A percentile compares a stretch with the other conserved stretches of the same genome.
phyloP scores from a whole-genome alignment of 139 green algal genomes.

The Trebouxia sp. region DNA sequence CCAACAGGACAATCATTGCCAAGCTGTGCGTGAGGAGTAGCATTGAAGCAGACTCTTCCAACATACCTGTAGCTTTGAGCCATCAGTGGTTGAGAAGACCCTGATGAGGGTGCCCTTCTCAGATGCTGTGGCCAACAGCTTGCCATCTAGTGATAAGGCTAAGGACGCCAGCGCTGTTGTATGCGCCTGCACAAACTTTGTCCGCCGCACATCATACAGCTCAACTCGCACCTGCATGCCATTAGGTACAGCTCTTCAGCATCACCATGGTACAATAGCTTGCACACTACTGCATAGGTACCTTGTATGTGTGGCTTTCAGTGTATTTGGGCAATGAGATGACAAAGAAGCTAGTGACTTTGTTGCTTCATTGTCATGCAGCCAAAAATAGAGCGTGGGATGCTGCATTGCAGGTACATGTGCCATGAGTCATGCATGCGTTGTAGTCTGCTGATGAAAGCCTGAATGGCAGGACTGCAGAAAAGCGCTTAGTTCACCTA shows the following conservation, averaged over 20 bases:
- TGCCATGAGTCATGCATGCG: too few relatives aligned
- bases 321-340: too few relatives aligned
- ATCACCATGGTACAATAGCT: too few relatives aligned
- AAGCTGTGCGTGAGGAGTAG: not conserved
- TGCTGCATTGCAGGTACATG: too few relatives aligned
- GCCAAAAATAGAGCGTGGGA: too few relatives aligned
- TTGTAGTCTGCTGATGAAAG: not conserved
- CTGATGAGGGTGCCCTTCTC: constrained; percentile 85
- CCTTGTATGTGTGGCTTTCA: too few relatives aligned
- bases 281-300: too few relatives aligned
- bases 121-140: constrained; percentile 87
- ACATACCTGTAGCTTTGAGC: constrained; percentile 70
- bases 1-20: not conserved
- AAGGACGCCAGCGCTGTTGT: constrained; percentile 76
- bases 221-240: constrained; percentile 86
- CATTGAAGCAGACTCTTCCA: too few relatives aligned
- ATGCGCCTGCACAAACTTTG: constrained; percentile 91
- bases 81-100: constrained; percentile 87
- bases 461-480: not conserved
- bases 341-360: too few relatives aligned
- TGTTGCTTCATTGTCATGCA: too few relatives aligned
- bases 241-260: too few relatives aligned
- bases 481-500: constrained; percentile 31
- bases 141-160: constrained; percentile 78
- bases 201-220: constrained; percentile 88